Evolutionary conservation across 1,139 yeast genomes (phyloP).

Genomic region (Yamadazyma spencermartinsiae): DNA sequence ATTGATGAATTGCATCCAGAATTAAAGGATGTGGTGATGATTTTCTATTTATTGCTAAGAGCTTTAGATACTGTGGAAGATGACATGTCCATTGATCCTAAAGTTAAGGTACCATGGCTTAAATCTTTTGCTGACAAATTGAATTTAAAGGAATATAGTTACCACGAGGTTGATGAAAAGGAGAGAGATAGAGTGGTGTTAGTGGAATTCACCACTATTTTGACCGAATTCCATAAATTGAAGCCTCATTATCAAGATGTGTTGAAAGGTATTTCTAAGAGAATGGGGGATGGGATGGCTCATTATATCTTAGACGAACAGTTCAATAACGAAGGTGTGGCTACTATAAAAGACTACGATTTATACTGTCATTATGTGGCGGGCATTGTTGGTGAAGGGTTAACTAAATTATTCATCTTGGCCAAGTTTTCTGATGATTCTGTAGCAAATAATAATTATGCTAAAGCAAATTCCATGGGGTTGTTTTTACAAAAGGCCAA

Average conservation of each 20-base stretch:
- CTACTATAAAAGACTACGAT: slow-evolving; percentile 79
- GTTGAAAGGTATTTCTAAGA: slow-evolving; percentile 68
- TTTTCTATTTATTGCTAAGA: slow-evolving; percentile 82
- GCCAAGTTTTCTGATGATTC: slow-evolving; percentile 63
- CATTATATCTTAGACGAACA: slow-evolving; percentile 80
- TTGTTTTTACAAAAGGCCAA: slow-evolving; percentile 92
- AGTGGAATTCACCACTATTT: slow-evolving; percentile 68
- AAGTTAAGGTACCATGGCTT: slow-evolving; percentile 71
- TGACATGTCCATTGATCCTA: slow-evolving; percentile 82
- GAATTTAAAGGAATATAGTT: slow-evolving; percentile 72
- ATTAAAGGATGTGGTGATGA: slow-evolving; percentile 73
- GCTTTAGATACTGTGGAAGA: slow-evolving; percentile 97
- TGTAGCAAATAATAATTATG: slow-evolving; percentile 50
- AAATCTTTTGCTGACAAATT: slow-evolving; percentile 67
- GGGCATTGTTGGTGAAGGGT: slow-evolving; percentile 95
- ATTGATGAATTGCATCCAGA: slow-evolving; percentile 91
- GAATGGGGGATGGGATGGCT: slow-evolving; percentile 99
- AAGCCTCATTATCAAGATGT: slow-evolving; percentile 78
- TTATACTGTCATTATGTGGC: slow-evolving; percentile 96
- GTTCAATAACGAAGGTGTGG: slow-evolving; percentile 77
- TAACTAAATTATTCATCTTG: slow-evolving; percentile 74
- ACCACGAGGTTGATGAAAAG: slow-evolving; percentile 67
- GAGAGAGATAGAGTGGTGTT: slow-evolving; percentile 83
- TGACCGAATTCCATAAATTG: slow-evolving; percentile 70
- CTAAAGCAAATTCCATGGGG: slow-evolving; percentile 85